Evolutionary conservation across 257 asterid genomes (phyloP).

Genomic region (Nicotiana paniculata): DNA sequence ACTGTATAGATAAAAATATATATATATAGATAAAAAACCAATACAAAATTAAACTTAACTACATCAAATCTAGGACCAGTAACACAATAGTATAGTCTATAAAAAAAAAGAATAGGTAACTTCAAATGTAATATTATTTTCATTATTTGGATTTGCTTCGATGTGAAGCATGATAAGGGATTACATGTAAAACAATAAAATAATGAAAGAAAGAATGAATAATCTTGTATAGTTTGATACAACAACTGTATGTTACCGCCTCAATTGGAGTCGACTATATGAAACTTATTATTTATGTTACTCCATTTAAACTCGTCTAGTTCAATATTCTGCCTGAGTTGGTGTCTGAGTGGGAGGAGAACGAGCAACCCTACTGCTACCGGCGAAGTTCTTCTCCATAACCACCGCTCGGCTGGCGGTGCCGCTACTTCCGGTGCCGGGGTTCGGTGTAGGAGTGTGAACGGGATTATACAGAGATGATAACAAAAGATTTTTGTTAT

Average conservation of each 20-base stretch:
- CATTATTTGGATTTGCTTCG: not conserved
- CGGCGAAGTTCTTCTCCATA: conserved; percentile 1
- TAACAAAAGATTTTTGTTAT: not conserved
- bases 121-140: not conserved
- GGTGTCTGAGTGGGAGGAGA: not conserved
- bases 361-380: not conserved
- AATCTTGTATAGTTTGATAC: not conserved
- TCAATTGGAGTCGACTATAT: not conserved
- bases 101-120: not conserved
- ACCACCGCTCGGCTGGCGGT: not conserved
- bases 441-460: not conserved
- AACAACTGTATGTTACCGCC: too few relatives aligned
- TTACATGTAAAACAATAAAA: not conserved
- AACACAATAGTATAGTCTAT: not conserved
- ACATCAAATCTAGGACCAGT: not conserved
- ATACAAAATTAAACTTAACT: not conserved
- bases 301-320: not conserved
- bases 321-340: not conserved
- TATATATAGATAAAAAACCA: not conserved
- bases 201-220: not conserved
- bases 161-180: not conserved
- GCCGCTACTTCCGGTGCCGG: not conserved
- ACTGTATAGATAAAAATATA: too few relatives aligned
- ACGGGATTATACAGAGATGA: not conserved
- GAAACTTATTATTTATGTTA: not conserved